Base-by-base conservation (phyloP, 2,329 filamentous ascomycete genomes). In the Aspergillus jensenii region DNA sequence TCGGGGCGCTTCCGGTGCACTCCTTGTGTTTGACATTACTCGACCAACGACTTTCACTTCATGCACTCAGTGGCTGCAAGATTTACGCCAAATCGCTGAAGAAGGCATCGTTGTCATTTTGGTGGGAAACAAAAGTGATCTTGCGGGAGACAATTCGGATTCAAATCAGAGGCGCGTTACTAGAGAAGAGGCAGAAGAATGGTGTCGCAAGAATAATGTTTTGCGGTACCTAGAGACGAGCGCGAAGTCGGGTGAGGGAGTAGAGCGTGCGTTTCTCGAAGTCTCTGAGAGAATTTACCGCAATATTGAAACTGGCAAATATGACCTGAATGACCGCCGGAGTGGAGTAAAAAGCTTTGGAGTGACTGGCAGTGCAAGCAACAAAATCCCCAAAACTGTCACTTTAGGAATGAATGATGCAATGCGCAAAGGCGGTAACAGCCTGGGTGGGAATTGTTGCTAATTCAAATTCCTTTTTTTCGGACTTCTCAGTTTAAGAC, bases 201-300 rank as follows among this genome's bases (percentile, higher is more conserved):
- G 95, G 95, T 96, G 92, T 60, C 82, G 82, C 59, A 79, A 82
- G 65, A 97, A 98, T 75, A 90, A 90, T 58, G 88, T 98, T 25
- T 85, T 96, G 71, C 87, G 93, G 72, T 98, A 98, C 73, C 91
- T 98, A 62, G 95, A 99, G 80, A 99, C 95, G 40, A 93, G 89
- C 65, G 95, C 95, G 50, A 99, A 98, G 81, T 96, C 89, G 61
- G 95, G 95, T 52, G 91, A 96, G 72, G 91, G 91, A 51, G 95
- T 99, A 37, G 95, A 99, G 75, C 85, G 87, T 65, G 95, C 95
- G 2, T 99, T 99, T 70, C 84, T 96, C 71, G 87, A 95, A 70
- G 93, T 98, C 14, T 92, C 95, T 19, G 92, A 97, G 80, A 84
- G 93, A 74, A 98, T 99, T 79, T 96, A 96, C 72, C 87, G 93